Conservation (phyloP, 306 rosid species). For the Vigna radiata region DNA sequence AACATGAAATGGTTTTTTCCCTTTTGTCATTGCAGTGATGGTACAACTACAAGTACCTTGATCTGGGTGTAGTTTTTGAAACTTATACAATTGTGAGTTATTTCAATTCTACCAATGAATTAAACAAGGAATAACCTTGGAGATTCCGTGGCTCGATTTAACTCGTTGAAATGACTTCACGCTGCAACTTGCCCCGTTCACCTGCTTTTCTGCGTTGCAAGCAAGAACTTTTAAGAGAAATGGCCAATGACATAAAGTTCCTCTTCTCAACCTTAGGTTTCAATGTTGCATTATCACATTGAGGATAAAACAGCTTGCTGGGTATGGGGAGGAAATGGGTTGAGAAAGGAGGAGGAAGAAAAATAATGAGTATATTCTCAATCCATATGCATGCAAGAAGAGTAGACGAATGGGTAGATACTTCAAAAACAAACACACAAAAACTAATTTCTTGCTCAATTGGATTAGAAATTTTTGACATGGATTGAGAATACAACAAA, state of each 20-base stretch:
- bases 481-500: constrained; percentile 63
- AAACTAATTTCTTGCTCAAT: constrained; percentile 39
- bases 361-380: constrained; percentile 28
- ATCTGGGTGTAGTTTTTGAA: background rate
- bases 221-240: background rate
- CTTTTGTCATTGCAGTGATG: background rate
- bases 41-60: background rate
- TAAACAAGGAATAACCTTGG: background rate
- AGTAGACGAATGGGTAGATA: constrained; percentile 19
- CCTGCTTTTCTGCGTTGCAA: constrained; percentile 5
- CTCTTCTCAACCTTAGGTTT: background rate
- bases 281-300: background rate
- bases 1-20: background rate
- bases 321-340: background rate
- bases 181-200: background rate
- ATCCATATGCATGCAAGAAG: constrained; percentile 40
- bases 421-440: background rate
- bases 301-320: background rate
- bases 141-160: background rate
- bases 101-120: background rate
- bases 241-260: background rate
- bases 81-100: background rate
- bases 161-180: constrained; percentile 3
- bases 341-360: background rate
- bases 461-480: constrained; percentile 39